These are phyloP conservation scores for Macroventuria anomochaeta DNA, from an alignment of 2,329 filamentous ascomycete genomes.

Conservation along the genomic window DNA sequence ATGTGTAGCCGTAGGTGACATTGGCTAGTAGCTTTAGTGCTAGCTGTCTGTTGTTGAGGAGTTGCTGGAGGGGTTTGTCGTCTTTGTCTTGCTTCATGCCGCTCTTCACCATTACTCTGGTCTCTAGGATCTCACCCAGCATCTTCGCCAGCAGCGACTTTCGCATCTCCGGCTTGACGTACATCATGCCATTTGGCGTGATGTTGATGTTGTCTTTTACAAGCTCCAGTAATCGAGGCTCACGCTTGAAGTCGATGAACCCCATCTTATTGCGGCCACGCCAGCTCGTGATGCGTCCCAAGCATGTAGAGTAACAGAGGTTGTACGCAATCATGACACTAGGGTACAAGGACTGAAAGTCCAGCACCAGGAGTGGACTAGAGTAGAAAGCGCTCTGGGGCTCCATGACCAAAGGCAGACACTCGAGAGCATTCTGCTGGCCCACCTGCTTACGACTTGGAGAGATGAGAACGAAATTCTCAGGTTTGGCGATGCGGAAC, in stretches of 20 bases:
- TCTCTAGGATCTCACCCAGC: conserved; percentile 94
- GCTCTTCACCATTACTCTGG: conserved; percentile 95
- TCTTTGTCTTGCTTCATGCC: conserved; percentile 95
- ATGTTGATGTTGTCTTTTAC: conserved; percentile 89
- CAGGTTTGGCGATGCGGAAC: conserved; percentile 97
- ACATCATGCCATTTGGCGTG: conserved; percentile 96
- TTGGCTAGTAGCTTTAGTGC: conserved; percentile 97
- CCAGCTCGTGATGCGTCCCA: conserved; percentile 86
- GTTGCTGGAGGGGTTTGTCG: conserved; percentile 81
- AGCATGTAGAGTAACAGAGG: conserved; percentile 96
- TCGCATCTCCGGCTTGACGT: conserved; percentile 80
- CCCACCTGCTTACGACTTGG: conserved; percentile 92
- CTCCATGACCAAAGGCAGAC: conserved; percentile 95
- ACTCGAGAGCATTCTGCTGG: conserved; percentile 91
- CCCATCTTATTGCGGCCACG: conserved; percentile 94
- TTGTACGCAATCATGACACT: conserved; percentile 99
- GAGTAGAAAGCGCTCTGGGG: conserved; percentile 94
- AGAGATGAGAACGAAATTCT: conserved; percentile 89
- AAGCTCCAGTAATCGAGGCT: conserved; percentile 75
- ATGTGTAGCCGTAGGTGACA: conserved; percentile 97
- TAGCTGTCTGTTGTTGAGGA: conserved; percentile 91
- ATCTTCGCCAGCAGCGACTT: conserved; percentile 95
- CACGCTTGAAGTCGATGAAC: conserved; percentile 83
- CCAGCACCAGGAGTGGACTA: conserved; percentile 85
- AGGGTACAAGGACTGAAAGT: conserved; percentile 95